Evolutionary conservation across 169 alveolate genomes (phyloP).

Genomic region (Eimeria nieschulzi): DNA sequence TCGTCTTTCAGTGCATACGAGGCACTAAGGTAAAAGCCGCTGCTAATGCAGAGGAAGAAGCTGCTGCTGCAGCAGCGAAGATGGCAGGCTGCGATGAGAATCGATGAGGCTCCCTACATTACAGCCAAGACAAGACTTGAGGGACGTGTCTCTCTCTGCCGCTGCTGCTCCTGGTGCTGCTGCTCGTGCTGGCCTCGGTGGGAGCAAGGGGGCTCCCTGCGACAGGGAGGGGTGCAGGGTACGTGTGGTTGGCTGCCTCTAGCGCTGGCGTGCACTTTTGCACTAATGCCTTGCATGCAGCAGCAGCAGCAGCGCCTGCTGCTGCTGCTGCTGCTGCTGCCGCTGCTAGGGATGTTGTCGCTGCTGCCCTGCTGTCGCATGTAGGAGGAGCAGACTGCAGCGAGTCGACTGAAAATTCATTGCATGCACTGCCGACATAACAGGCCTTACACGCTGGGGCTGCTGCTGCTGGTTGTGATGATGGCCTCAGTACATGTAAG

Average conservation of each 20-base stretch:
- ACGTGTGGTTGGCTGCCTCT: neutral
- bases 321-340: constrained; percentile 14
- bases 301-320: neutral
- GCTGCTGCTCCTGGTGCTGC: constrained; percentile 12
- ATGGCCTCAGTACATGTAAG: constrained; percentile 3
- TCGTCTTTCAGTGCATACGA: too few relatives aligned
- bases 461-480: constrained; percentile 28
- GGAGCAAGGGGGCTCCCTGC: neutral
- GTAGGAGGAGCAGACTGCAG: too few relatives aligned
- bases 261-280: neutral
- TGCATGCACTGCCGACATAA: too few relatives aligned
- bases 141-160: neutral
- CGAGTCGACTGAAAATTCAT: too few relatives aligned
- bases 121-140: too few relatives aligned
- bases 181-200: neutral
- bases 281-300: neutral
- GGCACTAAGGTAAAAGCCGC: too few relatives aligned
- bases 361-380: neutral
- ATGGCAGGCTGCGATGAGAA: too few relatives aligned
- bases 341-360: neutral
- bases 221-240: neutral
- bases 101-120: too few relatives aligned
- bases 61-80: too few relatives aligned
- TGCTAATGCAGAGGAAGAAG: too few relatives aligned
- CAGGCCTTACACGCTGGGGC: too few relatives aligned